These are phyloP conservation scores for Paraconiothyrium sp. DNA, from an alignment of 2,329 filamentous ascomycete genomes.

Conservation along the genomic window DNA sequence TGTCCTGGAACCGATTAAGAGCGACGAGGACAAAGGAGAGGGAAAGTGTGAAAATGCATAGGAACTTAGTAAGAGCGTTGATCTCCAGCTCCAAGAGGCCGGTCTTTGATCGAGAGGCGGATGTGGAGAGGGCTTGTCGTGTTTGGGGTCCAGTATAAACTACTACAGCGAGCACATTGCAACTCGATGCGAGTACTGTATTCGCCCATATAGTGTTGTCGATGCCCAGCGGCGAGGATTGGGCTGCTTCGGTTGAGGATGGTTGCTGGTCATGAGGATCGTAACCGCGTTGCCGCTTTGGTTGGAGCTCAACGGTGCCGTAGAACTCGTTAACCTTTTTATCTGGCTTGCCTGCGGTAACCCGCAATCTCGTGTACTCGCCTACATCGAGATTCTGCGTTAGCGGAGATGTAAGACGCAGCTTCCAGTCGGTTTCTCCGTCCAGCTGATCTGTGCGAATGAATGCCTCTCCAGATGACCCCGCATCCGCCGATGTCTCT, in stretches of 20 bases:
- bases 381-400: slow-evolving; percentile 79
- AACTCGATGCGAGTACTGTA: slow-evolving; percentile 93
- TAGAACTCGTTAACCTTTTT: slow-evolving; percentile 94
- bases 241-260: slow-evolving; percentile 36
- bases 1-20: slow-evolving; percentile 78
- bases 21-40: slow-evolving; percentile 90
- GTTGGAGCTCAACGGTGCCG: slow-evolving; percentile 82
- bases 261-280: slow-evolving; percentile 50
- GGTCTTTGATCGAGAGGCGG: slow-evolving; percentile 90
- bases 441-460: slow-evolving; percentile 97
- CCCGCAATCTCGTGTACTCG: slow-evolving; percentile 72
- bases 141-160: slow-evolving; percentile 96
- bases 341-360: slow-evolving; percentile 90
- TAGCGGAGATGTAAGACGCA: slow-evolving; percentile 84
- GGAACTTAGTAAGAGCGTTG: slow-evolving; percentile 94
- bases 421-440: slow-evolving; percentile 98
- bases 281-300: slow-evolving; percentile 61
- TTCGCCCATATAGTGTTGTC: slow-evolving; percentile 99
- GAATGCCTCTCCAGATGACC: slow-evolving; percentile 84
- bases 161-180: slow-evolving; percentile 85
- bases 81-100: slow-evolving; percentile 95
- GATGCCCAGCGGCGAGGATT: slow-evolving; percentile 81
- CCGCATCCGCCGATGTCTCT: slow-evolving; percentile 19
- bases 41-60: slow-evolving; percentile 86
- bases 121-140: slow-evolving; percentile 90